Evolutionary conservation across 2,329 filamentous ascomycete species (phyloP).

Genomic region (Graphilbum ipis-grandicollis): DNA sequence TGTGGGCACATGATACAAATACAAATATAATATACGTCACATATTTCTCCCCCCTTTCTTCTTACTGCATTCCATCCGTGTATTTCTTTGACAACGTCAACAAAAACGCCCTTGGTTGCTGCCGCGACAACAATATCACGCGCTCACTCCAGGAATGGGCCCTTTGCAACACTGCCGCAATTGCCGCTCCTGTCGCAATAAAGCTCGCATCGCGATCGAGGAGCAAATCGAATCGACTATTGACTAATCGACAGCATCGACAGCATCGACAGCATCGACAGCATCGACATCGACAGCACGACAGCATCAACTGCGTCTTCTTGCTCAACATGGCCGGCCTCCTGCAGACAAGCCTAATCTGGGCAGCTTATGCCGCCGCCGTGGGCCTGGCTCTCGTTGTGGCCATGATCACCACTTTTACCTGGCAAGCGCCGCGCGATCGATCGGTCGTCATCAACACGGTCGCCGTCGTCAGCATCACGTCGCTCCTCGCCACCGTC

Average conservation of each 20-base stretch:
- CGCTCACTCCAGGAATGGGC: slow-evolving; percentile 1
- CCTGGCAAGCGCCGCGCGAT: slow-evolving; percentile 80
- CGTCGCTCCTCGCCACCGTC: slow-evolving; percentile 76
- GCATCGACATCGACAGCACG: too few species aligned
- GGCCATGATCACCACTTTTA: slow-evolving; percentile 71
- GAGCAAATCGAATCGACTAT: background rate
- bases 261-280: too few species aligned
- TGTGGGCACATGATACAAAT: too few species aligned
- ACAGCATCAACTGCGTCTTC: background rate
- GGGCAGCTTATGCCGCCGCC: slow-evolving; percentile 80
- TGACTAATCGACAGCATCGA: too few species aligned
- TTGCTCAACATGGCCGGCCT: slow-evolving; percentile 24
- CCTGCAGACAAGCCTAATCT: slow-evolving; percentile 81
- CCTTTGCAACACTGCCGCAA: too few species aligned
- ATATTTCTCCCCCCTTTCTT: too few species aligned
- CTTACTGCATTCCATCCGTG: background rate
- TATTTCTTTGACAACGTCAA: background rate
- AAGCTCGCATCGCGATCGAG: background rate
- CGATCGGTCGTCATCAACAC: slow-evolving; percentile 66
- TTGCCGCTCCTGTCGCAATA: background rate
- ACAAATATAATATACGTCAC: too few species aligned
- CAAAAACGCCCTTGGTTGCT: background rate
- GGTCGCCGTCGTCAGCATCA: slow-evolving; percentile 75
- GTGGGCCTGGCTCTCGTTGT: slow-evolving; percentile 60
- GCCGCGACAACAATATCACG: background rate